phyloP scores from a whole-genome alignment of 2,329 filamentous ascomycete genomes.

The Ceratocystis eucalypticola region DNA sequence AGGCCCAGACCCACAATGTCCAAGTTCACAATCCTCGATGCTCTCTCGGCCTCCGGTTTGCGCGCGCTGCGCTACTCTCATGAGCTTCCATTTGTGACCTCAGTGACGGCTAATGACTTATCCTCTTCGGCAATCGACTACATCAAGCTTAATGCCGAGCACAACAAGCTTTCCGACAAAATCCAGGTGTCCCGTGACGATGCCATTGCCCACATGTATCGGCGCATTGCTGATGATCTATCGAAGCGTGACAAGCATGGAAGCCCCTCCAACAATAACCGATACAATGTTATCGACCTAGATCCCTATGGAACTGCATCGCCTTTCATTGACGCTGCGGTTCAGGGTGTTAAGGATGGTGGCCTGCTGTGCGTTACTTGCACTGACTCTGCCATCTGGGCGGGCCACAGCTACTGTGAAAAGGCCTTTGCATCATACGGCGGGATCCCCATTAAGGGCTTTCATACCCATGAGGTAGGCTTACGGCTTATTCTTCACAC shows the following conservation, averaged over 20 bases:
- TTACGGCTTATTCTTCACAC: slow-evolving; percentile 74
- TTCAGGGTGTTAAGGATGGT: slow-evolving; percentile 70
- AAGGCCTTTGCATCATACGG: slow-evolving; percentile 93
- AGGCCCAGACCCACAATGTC: slow-evolving; percentile 25
- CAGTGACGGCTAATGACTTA: slow-evolving; percentile 80
- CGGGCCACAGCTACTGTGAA: slow-evolving; percentile 84
- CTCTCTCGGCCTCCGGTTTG: slow-evolving; percentile 83
- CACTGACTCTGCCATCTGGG: slow-evolving; percentile 90
- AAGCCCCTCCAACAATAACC: slow-evolving; percentile 31
- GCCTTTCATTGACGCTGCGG: slow-evolving; percentile 78
- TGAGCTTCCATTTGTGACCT: slow-evolving; percentile 73
- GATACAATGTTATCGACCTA: slow-evolving; percentile 89
- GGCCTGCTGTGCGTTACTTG: slow-evolving; percentile 91
- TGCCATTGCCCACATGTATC: slow-evolving; percentile 86
- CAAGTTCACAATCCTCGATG: slow-evolving; percentile 77
- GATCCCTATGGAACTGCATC: slow-evolving; percentile 93
- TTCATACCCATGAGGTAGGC: slow-evolving; percentile 77
- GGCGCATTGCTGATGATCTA: slow-evolving; percentile 43
- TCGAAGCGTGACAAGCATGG: slow-evolving; percentile 31
- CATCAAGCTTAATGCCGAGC: slow-evolving; percentile 70
- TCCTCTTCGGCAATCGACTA: slow-evolving; percentile 62
- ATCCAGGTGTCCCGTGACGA: slow-evolving; percentile 67
- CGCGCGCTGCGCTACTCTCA: slow-evolving; percentile 82
- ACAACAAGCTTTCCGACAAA: slow-evolving; percentile 61
- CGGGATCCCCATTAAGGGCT: slow-evolving; percentile 71